Evolutionary conservation across 208 protist species (phyloP), one percentile per base, ranked within the genome.

Genomic region (Acanthamoeba rhysodes): DNA sequence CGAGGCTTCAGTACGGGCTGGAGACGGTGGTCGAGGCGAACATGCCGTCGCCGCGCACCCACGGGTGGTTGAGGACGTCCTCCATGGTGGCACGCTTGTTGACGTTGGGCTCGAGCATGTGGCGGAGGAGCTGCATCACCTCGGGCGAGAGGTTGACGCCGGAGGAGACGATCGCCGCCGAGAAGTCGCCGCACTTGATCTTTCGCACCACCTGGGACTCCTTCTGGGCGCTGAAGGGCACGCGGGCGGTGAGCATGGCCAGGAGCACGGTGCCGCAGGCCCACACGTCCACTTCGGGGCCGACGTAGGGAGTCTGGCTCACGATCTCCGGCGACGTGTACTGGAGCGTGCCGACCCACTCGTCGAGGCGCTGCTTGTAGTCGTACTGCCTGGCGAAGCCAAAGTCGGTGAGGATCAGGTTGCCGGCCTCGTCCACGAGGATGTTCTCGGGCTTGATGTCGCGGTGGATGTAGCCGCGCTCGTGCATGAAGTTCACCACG

Each of bases 381-480:
- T 64, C 80, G 27, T 66, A 88, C 50, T 88, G n/a, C 18, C 80
- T 0, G 27, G 80, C 80, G 50, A 88, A 88, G 80, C 80, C 80
- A 22, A 88, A 88, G 80, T 88, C 80, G 80, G 50, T 66, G 41
- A 88, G 80, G 27, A 88, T 88, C n/a, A 88, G 80, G 50, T 53
- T 64, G 41, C 80, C 80, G n/a, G 22, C 53, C 34, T 53, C 34
- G 16, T 88, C 80, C 96, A 99, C 99, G 98, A 99, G 98, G 50
- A 99, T 98, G 96, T 99, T 99, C 95, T 99, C 99, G 0, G 99
- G 99, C 92, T 99, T 99, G 96, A 99, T 99, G 96, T 99, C 99
- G 85, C 95, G 66, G 57, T 98, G 97, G 64, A 97, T 97, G 94
- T 97, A 98, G 32, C 90, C 95, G 27, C 98, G 98, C 41, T 98